These are phyloP conservation scores for Acephala macrosclerotiorum DNA, from an alignment of 2,329 filamentous ascomycete species.

Conservation along the genomic window DNA sequence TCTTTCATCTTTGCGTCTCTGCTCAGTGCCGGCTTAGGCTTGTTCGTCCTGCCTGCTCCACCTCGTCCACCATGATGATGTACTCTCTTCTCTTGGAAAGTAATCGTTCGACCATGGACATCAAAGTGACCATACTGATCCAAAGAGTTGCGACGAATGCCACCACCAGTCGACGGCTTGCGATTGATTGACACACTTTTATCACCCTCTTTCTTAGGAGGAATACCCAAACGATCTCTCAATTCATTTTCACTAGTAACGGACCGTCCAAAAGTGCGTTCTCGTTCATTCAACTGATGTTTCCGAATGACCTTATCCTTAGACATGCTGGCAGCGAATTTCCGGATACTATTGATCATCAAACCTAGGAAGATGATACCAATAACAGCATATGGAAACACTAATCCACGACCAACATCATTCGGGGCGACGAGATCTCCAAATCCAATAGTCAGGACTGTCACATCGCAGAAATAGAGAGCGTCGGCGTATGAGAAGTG, in stretches of 20 bases:
- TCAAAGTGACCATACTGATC: conserved; percentile 46
- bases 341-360: conserved; percentile 69
- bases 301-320: conserved; percentile 67
- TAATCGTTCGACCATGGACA: conserved; percentile 45
- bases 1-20: conserved; percentile 40
- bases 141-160: conserved; percentile 37
- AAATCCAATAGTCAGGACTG: conserved; percentile 66
- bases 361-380: conserved; percentile 75
- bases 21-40: conserved; percentile 28
- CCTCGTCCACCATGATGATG: conserved; percentile 37
- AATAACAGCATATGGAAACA: conserved; percentile 72
- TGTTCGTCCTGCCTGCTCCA: conserved; percentile 33
- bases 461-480: conserved; percentile 67
- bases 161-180: conserved; percentile 33
- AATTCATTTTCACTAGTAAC: conserved; percentile 60
- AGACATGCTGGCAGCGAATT: conserved; percentile 65
- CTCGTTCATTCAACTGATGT: conserved; percentile 62
- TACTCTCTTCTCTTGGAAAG: conserved; percentile 42
- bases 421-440: conserved; percentile 66
- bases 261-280: conserved; percentile 60
- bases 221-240: conserved; percentile 47
- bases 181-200: conserved; percentile 22
- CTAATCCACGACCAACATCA: conserved; percentile 61
- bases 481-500: conserved; percentile 66
- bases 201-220: conserved; percentile 36